Conservation (phyloP, 106 monocot genomes). For the Dendrobium officinale region DNA sequence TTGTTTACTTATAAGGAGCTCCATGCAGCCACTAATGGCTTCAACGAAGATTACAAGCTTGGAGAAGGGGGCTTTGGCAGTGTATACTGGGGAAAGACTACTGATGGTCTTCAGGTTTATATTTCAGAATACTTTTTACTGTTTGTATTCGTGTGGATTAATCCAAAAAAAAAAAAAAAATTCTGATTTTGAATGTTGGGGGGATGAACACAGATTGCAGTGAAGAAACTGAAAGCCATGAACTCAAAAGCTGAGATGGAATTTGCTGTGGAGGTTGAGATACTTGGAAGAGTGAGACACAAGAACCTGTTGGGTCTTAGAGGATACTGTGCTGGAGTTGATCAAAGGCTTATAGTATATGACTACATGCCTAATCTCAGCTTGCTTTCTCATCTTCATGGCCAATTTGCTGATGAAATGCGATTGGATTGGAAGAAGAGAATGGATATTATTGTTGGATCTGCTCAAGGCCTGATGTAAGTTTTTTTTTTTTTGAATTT, state of each 20-base stretch:
- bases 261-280: conserved; percentile 55
- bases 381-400: conserved; percentile 50
- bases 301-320: conserved; percentile 49
- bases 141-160: too few relatives aligned
- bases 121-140: too few relatives aligned
- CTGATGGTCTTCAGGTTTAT: conserved; percentile 29
- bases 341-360: conserved; percentile 48
- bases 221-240: conserved; percentile 57
- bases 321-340: conserved; percentile 35
- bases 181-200: background rate
- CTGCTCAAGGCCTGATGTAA: conserved; percentile 41
- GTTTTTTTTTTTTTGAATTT: background rate
- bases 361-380: conserved; percentile 72
- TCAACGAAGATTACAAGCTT: conserved; percentile 36
- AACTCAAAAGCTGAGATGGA: conserved; percentile 48
- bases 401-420: conserved; percentile 28
- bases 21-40: conserved; percentile 24
- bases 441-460: conserved; percentile 35
- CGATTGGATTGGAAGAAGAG: conserved; percentile 34
- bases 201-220: conserved; percentile 41
- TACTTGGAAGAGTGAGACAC: conserved; percentile 52
- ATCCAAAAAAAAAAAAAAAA: too few relatives aligned
- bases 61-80: conserved; percentile 44
- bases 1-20: conserved; percentile 40
- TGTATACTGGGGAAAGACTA: conserved; percentile 38